Evolutionary conservation across 495 filamentous ascomycete genomes (phyloP).

Genomic region (Evernia prunastri): DNA sequence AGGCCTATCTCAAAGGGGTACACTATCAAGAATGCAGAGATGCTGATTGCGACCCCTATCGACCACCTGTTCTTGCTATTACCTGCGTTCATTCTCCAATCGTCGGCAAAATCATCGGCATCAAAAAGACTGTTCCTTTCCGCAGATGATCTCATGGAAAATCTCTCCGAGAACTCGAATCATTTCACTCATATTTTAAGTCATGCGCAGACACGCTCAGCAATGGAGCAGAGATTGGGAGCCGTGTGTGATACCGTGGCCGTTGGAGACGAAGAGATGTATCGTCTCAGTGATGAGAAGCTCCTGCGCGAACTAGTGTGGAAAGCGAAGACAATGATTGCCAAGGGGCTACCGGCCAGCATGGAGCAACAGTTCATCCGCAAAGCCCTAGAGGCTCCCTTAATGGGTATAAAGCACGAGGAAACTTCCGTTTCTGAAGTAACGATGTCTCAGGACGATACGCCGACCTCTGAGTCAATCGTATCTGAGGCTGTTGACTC

Average conservation of each 20-base stretch:
- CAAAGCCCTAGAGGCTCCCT: slow-evolving; percentile 66
- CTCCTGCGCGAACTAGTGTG: slow-evolving; percentile 57
- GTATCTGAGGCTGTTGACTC: slow-evolving; percentile 34
- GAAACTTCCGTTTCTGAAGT: slow-evolving; percentile 28
- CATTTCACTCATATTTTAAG: slow-evolving; percentile 55
- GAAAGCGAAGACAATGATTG: slow-evolving; percentile 67
- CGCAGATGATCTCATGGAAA: slow-evolving; percentile 75
- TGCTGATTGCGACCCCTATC: slow-evolving; percentile 76
- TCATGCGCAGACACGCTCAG: slow-evolving; percentile 36
- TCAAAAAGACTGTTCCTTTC: slow-evolving; percentile 64
- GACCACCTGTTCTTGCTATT: slow-evolving; percentile 82
- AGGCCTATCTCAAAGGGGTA: slow-evolving; percentile 35
- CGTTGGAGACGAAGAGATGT: slow-evolving; percentile 75
- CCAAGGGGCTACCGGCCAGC: slow-evolving; percentile 61
- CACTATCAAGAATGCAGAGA: slow-evolving; percentile 54
- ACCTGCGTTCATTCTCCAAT: slow-evolving; percentile 50
- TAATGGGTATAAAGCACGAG: slow-evolving; percentile 53
- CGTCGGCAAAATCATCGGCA: slow-evolving; percentile 34
- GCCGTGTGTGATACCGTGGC: slow-evolving; percentile 72
- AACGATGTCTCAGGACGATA: slow-evolving; percentile 24
- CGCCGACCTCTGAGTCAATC: slow-evolving; percentile 34
- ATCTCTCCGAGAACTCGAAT: slow-evolving; percentile 45
- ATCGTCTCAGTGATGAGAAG: slow-evolving; percentile 64
- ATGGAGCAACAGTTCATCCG: slow-evolving; percentile 81
- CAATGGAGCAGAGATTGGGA: slow-evolving; percentile 48